Conservation (phyloP, 257 asterid genomes). For the Fraxinus excelsior region DNA sequence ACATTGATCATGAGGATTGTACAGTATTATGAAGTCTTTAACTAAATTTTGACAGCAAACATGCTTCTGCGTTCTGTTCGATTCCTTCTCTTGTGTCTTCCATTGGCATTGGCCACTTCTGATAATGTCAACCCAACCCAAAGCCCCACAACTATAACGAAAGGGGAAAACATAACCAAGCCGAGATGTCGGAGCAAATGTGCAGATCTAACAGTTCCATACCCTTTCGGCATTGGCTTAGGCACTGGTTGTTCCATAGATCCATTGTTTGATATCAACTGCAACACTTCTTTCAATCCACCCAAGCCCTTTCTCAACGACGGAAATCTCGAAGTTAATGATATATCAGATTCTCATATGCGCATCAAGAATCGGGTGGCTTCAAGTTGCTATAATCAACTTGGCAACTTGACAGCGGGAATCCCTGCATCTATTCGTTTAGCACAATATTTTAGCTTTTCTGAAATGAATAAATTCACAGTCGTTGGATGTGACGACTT, state of each 20-base stretch:
- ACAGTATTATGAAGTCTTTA: too few relatives aligned
- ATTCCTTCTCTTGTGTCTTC: background rate
- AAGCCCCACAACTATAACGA: background rate
- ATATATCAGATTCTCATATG: background rate
- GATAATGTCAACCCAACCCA: background rate
- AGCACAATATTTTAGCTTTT: background rate
- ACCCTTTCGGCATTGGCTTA: slow-evolving; percentile 20
- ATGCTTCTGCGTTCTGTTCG: slow-evolving; percentile 2
- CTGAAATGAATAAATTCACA: background rate
- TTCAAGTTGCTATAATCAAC: background rate
- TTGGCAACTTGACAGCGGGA: background rate
- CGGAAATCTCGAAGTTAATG: background rate
- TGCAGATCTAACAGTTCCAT: slow-evolving; percentile 12
- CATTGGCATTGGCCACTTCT: background rate
- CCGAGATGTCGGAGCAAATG: slow-evolving; percentile 9
- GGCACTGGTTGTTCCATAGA: slow-evolving; percentile 17
- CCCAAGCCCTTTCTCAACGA: background rate
- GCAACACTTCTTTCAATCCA: background rate
- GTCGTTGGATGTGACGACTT: slow-evolving; percentile 29
- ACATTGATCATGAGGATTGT: too few relatives aligned
- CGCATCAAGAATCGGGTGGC: background rate
- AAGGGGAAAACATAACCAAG: background rate
- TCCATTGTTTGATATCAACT: background rate
- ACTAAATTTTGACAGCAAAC: background rate
- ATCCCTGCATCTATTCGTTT: background rate